Evolutionary conservation across 768 basidiomycete species (phyloP).

Genomic region (Boletus fagicola): DNA sequence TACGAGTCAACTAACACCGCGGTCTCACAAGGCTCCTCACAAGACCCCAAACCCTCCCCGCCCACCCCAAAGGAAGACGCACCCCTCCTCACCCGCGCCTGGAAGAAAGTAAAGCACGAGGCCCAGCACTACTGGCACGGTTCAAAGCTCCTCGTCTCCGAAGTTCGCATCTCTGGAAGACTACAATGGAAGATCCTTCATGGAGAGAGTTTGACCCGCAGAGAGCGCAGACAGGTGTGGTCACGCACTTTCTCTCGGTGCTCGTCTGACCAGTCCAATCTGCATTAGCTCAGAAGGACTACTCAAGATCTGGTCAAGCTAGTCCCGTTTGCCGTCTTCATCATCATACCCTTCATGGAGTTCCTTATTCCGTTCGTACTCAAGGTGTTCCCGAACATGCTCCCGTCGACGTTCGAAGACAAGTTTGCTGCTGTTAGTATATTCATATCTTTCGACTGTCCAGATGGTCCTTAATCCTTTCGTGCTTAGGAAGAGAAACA

Average conservation of each 20-base stretch:
- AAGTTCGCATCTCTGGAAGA: conserved; percentile 85
- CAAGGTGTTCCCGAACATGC: conserved; percentile 98
- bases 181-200: conserved; percentile 91
- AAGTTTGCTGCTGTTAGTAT: conserved; percentile 82
- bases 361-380: conserved; percentile 91
- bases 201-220: conserved; percentile 85
- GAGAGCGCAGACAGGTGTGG: conserved; percentile 88
- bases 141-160: conserved; percentile 88
- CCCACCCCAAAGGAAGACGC: conserved; percentile 47
- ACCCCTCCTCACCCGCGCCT: conserved; percentile 59
- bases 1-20: conserved; percentile 9
- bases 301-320: conserved; percentile 91
- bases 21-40: conserved; percentile 26
- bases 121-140: conserved; percentile 97
- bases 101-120: conserved; percentile 96
- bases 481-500: conserved; percentile 85
- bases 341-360: conserved; percentile 99
- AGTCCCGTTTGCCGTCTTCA: conserved; percentile 91
- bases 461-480: neutral
- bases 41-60: conserved; percentile 47
- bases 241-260: neutral
- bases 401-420: conserved; percentile 97
- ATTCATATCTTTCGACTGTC: neutral
- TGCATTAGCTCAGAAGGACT: conserved; percentile 77
- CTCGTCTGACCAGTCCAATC: conserved; percentile 2